A percentile compares a stretch with the other conserved stretches of the same genome.
Evolutionary conservation across 192 early-diverging fungal genomes (phyloP).

Genomic region (Helicostylum pulchrum): DNA sequence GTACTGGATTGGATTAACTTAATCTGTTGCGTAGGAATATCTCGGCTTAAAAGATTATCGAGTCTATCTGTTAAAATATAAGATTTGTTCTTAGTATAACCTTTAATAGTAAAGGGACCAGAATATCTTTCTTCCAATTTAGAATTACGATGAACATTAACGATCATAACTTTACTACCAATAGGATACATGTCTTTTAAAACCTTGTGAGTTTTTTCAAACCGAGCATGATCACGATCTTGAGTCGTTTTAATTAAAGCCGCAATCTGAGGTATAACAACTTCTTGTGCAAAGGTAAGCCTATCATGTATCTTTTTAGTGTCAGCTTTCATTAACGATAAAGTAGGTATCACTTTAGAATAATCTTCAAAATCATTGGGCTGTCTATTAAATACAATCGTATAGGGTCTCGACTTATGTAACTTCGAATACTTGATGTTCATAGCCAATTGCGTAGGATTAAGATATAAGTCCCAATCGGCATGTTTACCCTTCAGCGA

Average conservation of each 20-base stretch:
- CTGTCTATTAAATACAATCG: background rate
- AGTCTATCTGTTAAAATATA: background rate
- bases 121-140: too few relatives aligned
- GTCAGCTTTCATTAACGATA: background rate
- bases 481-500: background rate
- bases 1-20: too few relatives aligned
- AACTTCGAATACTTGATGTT: background rate
- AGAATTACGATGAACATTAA: background rate
- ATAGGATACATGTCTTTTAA: background rate
- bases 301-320: too few relatives aligned
- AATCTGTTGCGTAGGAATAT: background rate
- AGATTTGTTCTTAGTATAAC: background rate
- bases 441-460: background rate
- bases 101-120: too few relatives aligned
- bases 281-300: too few relatives aligned
- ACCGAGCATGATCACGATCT: too few relatives aligned
- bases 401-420: background rate
- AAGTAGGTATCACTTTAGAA: background rate
- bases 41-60: background rate
- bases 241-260: too few relatives aligned
- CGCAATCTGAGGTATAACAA: too few relatives aligned
- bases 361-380: conserved; percentile 4
- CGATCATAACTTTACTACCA: background rate
- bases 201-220: too few relatives aligned
- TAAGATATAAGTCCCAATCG: conserved; percentile 1